phyloP scores from a whole-genome alignment of 768 basidiomycete genomes.

The Kwoniella europaea region DNA sequence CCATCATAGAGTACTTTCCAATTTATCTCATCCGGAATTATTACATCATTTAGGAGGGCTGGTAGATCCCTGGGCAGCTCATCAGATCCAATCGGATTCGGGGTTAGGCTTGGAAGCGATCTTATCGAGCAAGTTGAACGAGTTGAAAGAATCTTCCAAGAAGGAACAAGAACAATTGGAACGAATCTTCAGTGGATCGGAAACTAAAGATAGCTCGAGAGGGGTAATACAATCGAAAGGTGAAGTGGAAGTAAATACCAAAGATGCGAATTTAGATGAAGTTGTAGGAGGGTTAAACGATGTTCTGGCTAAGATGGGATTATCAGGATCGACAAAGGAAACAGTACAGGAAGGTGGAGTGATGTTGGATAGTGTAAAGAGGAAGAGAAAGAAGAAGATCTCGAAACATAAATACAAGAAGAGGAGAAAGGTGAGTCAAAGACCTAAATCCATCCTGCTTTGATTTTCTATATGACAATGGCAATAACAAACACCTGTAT shows the following conservation, averaged over 20 bases:
- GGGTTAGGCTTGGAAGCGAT: slow-evolving; percentile 5
- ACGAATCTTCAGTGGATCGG: slow-evolving; percentile 66
- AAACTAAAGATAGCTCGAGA: background rate
- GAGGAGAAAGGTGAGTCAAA: slow-evolving; percentile 75
- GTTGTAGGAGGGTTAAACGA: slow-evolving; percentile 31
- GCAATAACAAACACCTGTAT: background rate
- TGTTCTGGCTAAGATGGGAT: slow-evolving; percentile 20
- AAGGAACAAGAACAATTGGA: slow-evolving; percentile 70
- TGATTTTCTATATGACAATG: background rate
- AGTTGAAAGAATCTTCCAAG: slow-evolving; percentile 8
- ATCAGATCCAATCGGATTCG: background rate
- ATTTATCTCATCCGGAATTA: slow-evolving; percentile 30
- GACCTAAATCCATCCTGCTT: background rate
- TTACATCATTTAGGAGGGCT: slow-evolving; percentile 26
- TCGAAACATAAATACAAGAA: slow-evolving; percentile 96
- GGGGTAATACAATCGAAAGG: slow-evolving; percentile 5
- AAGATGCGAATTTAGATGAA: slow-evolving; percentile 25
- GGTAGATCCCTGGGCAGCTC: background rate
- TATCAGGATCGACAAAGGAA: background rate
- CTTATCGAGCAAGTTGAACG: slow-evolving; percentile 5
- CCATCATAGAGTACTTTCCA: slow-evolving; percentile 23
- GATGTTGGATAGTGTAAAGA: slow-evolving; percentile 59
- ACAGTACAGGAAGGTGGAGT: slow-evolving; percentile 58
- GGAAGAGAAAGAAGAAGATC: slow-evolving; percentile 75
- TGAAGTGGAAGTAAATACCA: slow-evolving; percentile 60